Percentiles rank a stretch among this genome's conserved stretches.
phyloP scores from a whole-genome alignment of 2,329 filamentous ascomycete species.

The Cladosporium sphaerospermum region DNA sequence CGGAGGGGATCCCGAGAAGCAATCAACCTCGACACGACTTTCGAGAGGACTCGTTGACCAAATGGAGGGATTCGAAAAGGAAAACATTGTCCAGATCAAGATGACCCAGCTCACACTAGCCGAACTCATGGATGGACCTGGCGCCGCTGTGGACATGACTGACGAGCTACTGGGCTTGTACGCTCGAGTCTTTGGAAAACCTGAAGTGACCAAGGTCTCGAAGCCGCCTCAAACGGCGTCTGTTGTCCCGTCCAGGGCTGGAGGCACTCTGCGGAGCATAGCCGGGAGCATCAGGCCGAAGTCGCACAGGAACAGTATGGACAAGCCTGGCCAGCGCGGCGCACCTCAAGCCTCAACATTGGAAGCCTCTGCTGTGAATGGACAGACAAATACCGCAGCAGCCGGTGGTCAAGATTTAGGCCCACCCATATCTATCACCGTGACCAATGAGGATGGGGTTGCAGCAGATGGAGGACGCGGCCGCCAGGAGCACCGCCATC shows the following conservation, averaged over 20 bases:
- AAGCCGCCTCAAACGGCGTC: conserved; percentile 46
- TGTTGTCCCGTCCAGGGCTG: conserved; percentile 22
- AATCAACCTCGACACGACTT: neutral
- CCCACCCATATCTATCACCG: conserved; percentile 64
- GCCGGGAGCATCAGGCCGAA: conserved; percentile 66
- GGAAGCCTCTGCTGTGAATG: neutral
- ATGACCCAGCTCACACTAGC: conserved; percentile 86
- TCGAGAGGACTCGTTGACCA: conserved; percentile 60
- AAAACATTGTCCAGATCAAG: conserved; percentile 84
- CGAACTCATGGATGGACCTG: conserved; percentile 76
- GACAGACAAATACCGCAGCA: conserved; percentile 5
- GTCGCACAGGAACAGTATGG: conserved; percentile 29
- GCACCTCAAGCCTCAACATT: neutral
- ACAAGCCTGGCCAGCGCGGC: neutral
- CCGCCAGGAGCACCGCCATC: conserved; percentile 28
- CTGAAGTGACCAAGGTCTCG: conserved; percentile 38
- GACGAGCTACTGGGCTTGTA: conserved; percentile 80
- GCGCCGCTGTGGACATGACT: conserved; percentile 80
- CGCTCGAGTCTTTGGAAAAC: conserved; percentile 67
- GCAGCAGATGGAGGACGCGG: conserved; percentile 31
- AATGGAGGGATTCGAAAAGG: conserved; percentile 79
- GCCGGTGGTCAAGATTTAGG: conserved; percentile 20
- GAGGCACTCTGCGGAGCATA: conserved; percentile 42
- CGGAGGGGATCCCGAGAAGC: conserved; percentile 17
- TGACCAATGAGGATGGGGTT: conserved; percentile 57